Evolutionary conservation across 1,284 basidiomycete species (phyloP).

Genomic region (Trichosporon sp.): DNA sequence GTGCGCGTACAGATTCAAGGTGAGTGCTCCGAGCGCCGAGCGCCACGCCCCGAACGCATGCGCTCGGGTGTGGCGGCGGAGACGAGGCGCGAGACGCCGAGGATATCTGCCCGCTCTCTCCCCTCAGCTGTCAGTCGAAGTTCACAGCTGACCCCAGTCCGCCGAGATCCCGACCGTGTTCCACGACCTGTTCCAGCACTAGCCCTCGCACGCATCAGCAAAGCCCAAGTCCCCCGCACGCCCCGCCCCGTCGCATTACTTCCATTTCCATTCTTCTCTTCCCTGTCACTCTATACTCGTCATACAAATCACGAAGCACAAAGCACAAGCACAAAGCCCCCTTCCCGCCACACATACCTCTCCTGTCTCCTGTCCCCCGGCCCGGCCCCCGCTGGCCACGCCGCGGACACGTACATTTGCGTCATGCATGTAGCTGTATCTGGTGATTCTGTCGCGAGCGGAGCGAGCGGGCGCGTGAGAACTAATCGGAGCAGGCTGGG

Average conservation of each 20-base stretch:
- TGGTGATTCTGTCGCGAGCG: not conserved
- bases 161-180: slow-evolving; percentile 46
- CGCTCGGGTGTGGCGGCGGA: no score
- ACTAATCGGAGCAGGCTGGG: not conserved
- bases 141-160: slow-evolving; percentile 25
- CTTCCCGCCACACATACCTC: no score
- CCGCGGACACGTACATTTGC: not conserved
- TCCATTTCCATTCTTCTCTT: not conserved
- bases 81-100: no score
- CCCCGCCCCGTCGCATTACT: no score
- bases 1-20: slow-evolving; percentile 83
- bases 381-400: no score
- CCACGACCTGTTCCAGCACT: slow-evolving; percentile 46
- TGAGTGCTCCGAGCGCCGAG: slow-evolving; percentile 26
- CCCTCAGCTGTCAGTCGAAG: not conserved
- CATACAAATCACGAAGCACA: not conserved
- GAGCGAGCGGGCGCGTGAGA: not conserved
- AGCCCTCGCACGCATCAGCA: not conserved
- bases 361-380: no score
- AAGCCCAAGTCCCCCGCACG: not conserved
- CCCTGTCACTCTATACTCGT: not conserved
- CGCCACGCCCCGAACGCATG: no score
- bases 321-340: not conserved
- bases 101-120: no score
- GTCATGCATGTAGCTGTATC: slow-evolving; percentile 4